Percentiles rank a stretch among this genome's conserved stretches.
phyloP scores from a whole-genome alignment of 2,329 filamentous ascomycete species.

The Sclerotiophoma versabilis region DNA sequence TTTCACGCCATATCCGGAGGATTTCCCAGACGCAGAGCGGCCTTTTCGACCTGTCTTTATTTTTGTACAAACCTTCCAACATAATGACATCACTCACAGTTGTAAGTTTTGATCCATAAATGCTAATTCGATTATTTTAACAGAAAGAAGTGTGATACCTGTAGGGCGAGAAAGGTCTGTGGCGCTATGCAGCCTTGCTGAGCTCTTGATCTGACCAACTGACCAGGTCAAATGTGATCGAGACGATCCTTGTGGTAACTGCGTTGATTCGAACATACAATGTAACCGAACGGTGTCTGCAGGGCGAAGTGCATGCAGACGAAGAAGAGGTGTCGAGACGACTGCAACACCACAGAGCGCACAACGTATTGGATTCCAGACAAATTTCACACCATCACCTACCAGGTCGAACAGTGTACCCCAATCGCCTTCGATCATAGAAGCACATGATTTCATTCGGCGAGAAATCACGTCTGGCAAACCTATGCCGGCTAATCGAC shows the following conservation, averaged over 20 bases:
- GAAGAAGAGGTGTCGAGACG: conserved; percentile 8
- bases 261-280: conserved; percentile 28
- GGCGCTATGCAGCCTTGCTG: background rate
- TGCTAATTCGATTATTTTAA: background rate
- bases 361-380: conserved; percentile 6
- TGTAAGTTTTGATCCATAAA: background rate
- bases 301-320: conserved; percentile 13
- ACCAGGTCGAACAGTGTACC: conserved; percentile 13
- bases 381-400: conserved; percentile 10
- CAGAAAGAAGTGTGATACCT: conserved; percentile 2
- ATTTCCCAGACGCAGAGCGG: background rate
- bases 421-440: conserved; percentile 22
- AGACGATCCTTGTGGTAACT: conserved; percentile 34
- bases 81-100: conserved; percentile 1
- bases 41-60: background rate
- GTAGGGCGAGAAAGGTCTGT: conserved; percentile 2
- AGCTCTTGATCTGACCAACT: background rate
- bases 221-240: conserved; percentile 28
- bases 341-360: background rate
- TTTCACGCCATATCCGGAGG: background rate
- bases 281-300: conserved; percentile 23
- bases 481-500: conserved; percentile 20
- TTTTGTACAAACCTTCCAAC: background rate
- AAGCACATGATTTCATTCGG: conserved; percentile 27
- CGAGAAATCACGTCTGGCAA: conserved; percentile 17